Evolutionary conservation across 1,284 basidiomycete genomes (phyloP).

Genomic region (Pseudozyma sp.): DNA sequence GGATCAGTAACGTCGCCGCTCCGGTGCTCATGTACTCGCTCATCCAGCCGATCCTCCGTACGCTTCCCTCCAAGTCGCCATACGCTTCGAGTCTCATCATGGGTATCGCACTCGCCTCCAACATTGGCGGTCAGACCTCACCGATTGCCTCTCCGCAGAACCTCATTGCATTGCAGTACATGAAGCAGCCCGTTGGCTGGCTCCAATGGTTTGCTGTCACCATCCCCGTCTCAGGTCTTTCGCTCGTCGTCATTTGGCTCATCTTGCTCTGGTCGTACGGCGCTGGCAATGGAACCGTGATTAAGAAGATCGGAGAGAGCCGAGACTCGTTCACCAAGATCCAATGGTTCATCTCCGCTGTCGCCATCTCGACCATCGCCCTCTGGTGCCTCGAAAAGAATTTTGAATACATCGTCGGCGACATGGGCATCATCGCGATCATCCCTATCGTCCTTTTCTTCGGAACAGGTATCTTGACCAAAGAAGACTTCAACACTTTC

Average conservation of each 20-base stretch:
- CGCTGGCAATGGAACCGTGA: slow-evolving; percentile 75
- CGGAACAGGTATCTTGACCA: slow-evolving; percentile 90
- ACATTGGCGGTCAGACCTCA: slow-evolving; percentile 96
- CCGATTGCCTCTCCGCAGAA: slow-evolving; percentile 95
- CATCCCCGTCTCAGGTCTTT: slow-evolving; percentile 86
- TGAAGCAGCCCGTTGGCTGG: slow-evolving; percentile 91
- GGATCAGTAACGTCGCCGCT: slow-evolving; percentile 98
- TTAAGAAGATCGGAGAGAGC: slow-evolving; percentile 61
- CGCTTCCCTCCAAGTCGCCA: slow-evolving; percentile 84
- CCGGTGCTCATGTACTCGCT: slow-evolving; percentile 98
- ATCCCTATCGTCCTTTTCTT: slow-evolving; percentile 94
- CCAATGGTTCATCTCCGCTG: slow-evolving; percentile 89
- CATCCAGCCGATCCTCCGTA: slow-evolving; percentile 93
- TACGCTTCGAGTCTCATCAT: slow-evolving; percentile 93
- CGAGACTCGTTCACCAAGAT: slow-evolving; percentile 76
- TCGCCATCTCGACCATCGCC: slow-evolving; percentile 86
- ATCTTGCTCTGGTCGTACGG: slow-evolving; percentile 87
- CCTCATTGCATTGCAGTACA: slow-evolving; percentile 87
- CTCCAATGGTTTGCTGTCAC: slow-evolving; percentile 93
- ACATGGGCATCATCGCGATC: slow-evolving; percentile 96
- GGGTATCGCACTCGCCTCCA: slow-evolving; percentile 94
- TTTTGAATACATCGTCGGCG: slow-evolving; percentile 83
- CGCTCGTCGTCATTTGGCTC: slow-evolving; percentile 89
- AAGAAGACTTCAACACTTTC: slow-evolving; percentile 74
- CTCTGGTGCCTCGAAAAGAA: slow-evolving; percentile 91